Evolutionary conservation across 768 basidiomycete genomes (phyloP).

Genomic region (Boletus rubescentipes): DNA sequence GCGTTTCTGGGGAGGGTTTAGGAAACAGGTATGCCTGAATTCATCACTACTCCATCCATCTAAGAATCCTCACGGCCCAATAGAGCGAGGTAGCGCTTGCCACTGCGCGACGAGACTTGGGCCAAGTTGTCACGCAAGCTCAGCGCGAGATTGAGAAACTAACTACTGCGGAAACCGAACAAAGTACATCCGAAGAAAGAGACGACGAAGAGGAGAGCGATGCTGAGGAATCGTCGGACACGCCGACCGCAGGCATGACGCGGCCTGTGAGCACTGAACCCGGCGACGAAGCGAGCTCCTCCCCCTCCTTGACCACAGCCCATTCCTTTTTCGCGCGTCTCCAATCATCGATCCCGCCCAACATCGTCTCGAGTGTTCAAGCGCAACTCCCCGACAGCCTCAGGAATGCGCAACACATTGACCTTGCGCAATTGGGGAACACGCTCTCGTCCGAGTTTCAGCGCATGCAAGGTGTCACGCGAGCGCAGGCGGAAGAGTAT

Average conservation of each 20-base stretch:
- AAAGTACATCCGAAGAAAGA: slow-evolving; percentile 6
- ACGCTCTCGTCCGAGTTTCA: slow-evolving; percentile 65
- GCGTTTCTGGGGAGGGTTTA: slow-evolving; percentile 88
- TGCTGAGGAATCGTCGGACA: slow-evolving; percentile 27
- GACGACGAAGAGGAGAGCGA: slow-evolving; percentile 25
- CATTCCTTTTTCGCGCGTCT: slow-evolving; percentile 64
- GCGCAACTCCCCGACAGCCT: slow-evolving; percentile 66
- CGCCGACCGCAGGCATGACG: slow-evolving; percentile 24
- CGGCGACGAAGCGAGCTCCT: slow-evolving; percentile 15
- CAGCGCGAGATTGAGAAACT: slow-evolving; percentile 74
- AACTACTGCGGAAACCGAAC: slow-evolving; percentile 36
- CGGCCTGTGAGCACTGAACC: slow-evolving; percentile 20
- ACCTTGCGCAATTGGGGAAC: slow-evolving; percentile 65
- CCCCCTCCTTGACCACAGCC: slow-evolving; percentile 24
- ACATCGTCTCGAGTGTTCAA: slow-evolving; percentile 67
- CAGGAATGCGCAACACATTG: slow-evolving; percentile 61
- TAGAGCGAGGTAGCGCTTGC: slow-evolving; percentile 72
- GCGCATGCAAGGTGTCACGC: slow-evolving; percentile 71
- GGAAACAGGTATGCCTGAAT: slow-evolving; percentile 69
- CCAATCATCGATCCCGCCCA: slow-evolving; percentile 73
- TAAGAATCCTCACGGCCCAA: slow-evolving; percentile 6
- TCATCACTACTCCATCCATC: not conserved
- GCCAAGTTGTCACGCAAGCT: slow-evolving; percentile 72
- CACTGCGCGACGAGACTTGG: slow-evolving; percentile 69
- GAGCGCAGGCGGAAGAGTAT: slow-evolving; percentile 82